These are phyloP conservation scores for Xylaria arbuscula DNA, from an alignment of 2,329 filamentous ascomycete species.

Conservation along the genomic window DNA sequence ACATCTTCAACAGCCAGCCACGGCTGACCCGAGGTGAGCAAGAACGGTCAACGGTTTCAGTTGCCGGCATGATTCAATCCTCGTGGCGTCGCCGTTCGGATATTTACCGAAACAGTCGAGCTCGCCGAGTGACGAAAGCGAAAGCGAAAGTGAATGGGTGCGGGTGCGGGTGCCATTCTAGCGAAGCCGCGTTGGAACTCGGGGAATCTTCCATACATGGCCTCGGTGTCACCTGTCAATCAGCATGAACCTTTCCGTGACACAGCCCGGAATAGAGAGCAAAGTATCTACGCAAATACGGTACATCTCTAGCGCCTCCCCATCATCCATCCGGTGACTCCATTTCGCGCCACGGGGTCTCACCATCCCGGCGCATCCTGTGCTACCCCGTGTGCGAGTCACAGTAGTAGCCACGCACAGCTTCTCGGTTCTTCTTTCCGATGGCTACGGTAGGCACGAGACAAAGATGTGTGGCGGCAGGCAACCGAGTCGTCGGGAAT, in stretches of 20 bases:
- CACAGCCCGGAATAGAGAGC: constrained; percentile 17
- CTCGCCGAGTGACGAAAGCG: not conserved
- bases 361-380: constrained; percentile 1
- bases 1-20: constrained; percentile 10
- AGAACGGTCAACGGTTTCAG: not conserved
- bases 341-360: constrained; percentile 15
- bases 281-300: not conserved
- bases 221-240: not conserved
- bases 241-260: constrained; percentile 12
- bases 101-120: constrained; percentile 5
- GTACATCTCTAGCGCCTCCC: not conserved
- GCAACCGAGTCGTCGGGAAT: not conserved
- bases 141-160: constrained; percentile 6
- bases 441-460: not conserved
- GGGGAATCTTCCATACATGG: constrained; percentile 17
- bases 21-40: not conserved
- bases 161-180: not conserved
- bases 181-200: constrained; percentile 3
- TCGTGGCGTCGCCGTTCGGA: constrained; percentile 5
- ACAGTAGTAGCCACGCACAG: not conserved
- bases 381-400: constrained; percentile 13
- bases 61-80: constrained; percentile 14
- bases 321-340: not conserved
- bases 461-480: not conserved
- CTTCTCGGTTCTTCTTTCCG: constrained; percentile 3